These are phyloP conservation scores for Saturnispora besseyi DNA, from an alignment of 805 yeast genomes.

Conservation along the genomic window DNA sequence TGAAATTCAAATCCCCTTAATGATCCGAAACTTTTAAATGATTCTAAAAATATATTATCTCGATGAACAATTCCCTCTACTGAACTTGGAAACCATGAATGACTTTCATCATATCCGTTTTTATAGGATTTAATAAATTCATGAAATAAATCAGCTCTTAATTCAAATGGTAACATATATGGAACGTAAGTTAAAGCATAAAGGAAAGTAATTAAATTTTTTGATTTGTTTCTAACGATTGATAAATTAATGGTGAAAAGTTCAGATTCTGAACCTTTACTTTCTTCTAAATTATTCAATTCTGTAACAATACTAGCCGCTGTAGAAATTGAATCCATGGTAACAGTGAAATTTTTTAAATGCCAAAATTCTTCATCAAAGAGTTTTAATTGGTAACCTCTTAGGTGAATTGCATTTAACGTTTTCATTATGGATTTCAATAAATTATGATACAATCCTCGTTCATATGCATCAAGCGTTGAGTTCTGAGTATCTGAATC, in stretches of 20 bases:
- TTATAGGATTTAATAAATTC: slow-evolving; percentile 48
- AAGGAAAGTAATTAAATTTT: slow-evolving; percentile 30
- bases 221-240: slow-evolving; percentile 14
- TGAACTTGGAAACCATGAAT: slow-evolving; percentile 17
- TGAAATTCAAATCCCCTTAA: slow-evolving; percentile 48
- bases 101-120: slow-evolving; percentile 18
- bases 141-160: slow-evolving; percentile 68
- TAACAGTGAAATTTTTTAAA: slow-evolving; percentile 17
- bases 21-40: slow-evolving; percentile 48
- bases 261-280: slow-evolving; percentile 8
- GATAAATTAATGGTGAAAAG: not conserved
- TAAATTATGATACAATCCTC: slow-evolving; percentile 17
- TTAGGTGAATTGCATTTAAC: slow-evolving; percentile 53
- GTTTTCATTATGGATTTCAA: slow-evolving; percentile 34
- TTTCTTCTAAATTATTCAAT: slow-evolving; percentile 10
- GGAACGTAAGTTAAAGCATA: slow-evolving; percentile 57
- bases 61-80: slow-evolving; percentile 53
- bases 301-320: slow-evolving; percentile 16
- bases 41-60: slow-evolving; percentile 65
- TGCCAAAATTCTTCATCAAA: slow-evolving; percentile 50
- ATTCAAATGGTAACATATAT: slow-evolving; percentile 67
- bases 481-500: not conserved
- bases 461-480: slow-evolving; percentile 1
- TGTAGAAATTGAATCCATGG: slow-evolving; percentile 16
- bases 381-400: slow-evolving; percentile 53